Percentiles rank a stretch among this genome's conserved stretches.
These are phyloP conservation scores for Cladosporium colombiae DNA, from an alignment of 2,329 filamentous ascomycete species.

Conservation along the genomic window DNA sequence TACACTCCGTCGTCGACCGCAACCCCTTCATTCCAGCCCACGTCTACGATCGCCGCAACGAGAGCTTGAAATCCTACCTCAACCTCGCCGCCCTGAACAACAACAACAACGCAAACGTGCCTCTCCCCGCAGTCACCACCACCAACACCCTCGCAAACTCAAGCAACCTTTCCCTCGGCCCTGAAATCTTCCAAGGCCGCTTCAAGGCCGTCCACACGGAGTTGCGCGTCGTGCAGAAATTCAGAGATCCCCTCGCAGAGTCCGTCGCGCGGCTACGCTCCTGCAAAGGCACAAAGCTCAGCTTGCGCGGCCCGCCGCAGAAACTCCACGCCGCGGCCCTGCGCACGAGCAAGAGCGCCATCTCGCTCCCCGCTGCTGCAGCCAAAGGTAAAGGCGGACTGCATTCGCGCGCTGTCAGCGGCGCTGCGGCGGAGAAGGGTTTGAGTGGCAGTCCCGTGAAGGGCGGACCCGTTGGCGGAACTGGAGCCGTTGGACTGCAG, in stretches of 20 bases:
- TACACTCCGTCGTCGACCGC: slow-evolving; percentile 31
- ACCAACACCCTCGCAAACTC: slow-evolving; percentile 19
- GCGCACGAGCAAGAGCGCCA: slow-evolving; percentile 28
- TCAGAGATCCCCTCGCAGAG: slow-evolving; percentile 37
- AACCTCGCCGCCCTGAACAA: slow-evolving; percentile 20
- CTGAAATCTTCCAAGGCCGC: slow-evolving; percentile 38
- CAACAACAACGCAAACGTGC: slow-evolving; percentile 22
- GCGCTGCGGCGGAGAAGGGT: slow-evolving; percentile 15
- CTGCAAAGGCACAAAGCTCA: slow-evolving; percentile 25
- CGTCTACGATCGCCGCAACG: slow-evolving; percentile 38
- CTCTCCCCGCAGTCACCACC: slow-evolving; percentile 18
- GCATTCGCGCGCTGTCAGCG: slow-evolving; percentile 21
- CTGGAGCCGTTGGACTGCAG: slow-evolving; percentile 4
- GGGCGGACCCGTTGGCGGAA: slow-evolving; percentile 5
- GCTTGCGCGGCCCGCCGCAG: slow-evolving; percentile 18
- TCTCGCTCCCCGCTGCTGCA: slow-evolving; percentile 23
- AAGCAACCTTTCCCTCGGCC: slow-evolving; percentile 27
- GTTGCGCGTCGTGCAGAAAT: slow-evolving; percentile 37
- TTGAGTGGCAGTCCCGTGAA: slow-evolving; percentile 21
- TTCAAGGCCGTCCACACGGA: slow-evolving; percentile 39
- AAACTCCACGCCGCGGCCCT: slow-evolving; percentile 21
- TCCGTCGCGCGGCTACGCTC: slow-evolving; percentile 29
- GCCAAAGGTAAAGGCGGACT: slow-evolving; percentile 14
- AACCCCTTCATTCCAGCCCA: slow-evolving; percentile 34
- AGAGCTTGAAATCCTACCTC: slow-evolving; percentile 36